Conservation (phyloP, 305 asterid genomes). For the Rubia peregrina region DNA sequence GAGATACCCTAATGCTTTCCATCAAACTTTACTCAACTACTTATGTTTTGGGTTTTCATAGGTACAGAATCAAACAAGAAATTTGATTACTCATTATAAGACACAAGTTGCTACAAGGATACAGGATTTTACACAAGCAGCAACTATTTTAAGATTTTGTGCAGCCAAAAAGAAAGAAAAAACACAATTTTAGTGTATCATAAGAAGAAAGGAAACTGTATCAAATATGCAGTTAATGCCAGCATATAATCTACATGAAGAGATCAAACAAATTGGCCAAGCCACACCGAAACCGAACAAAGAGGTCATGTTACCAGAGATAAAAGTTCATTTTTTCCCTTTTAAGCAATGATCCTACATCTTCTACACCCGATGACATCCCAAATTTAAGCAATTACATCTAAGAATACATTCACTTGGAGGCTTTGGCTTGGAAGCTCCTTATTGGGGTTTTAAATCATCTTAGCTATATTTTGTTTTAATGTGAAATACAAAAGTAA, state of each 20-base stretch:
- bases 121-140: neutral
- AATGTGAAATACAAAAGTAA: neutral
- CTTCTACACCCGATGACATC: neutral
- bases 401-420: constrained; percentile 3
- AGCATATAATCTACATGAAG: neutral
- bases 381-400: neutral
- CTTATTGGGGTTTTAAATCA: neutral
- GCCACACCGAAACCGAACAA: neutral
- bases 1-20: neutral
- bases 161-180: neutral
- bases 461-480: neutral
- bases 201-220: neutral
- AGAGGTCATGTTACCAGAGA: neutral
- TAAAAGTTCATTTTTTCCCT: neutral
- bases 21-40: neutral
- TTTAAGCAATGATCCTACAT: neutral
- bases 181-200: neutral
- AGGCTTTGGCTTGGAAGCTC: neutral
- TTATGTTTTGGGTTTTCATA: neutral
- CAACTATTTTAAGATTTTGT: neutral
- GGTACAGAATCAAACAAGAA: neutral
- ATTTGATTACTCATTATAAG: neutral
- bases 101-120: neutral
- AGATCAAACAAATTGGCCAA: neutral
- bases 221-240: neutral